Percentiles rank a stretch among this genome's conserved stretches.
Evolutionary conservation across 345 rosid species (phyloP).

Genomic region (Excoecaria agallocha): DNA sequence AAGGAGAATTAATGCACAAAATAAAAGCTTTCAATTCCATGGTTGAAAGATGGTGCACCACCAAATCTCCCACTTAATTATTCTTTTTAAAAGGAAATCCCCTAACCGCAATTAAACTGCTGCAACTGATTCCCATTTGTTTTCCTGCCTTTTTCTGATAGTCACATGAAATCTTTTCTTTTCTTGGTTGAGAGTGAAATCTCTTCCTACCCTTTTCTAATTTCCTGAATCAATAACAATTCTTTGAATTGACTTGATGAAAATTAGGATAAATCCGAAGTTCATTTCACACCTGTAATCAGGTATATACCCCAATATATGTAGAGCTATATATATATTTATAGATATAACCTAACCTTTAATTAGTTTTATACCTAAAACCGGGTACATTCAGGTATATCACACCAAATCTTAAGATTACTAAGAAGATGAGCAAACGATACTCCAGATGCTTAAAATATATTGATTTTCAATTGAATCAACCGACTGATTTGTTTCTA

Average conservation of each 20-base stretch:
- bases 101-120: slow-evolving; percentile 16
- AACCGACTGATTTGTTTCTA: slow-evolving; percentile 21
- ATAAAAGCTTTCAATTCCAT: slow-evolving; percentile 14
- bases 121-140: slow-evolving; percentile 26
- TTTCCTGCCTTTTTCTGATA: slow-evolving; percentile 16
- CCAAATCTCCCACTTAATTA: not conserved
- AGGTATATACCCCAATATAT: slow-evolving; percentile 30
- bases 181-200: not conserved
- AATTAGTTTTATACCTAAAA: slow-evolving; percentile 1
- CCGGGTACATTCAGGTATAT: slow-evolving; percentile 33
- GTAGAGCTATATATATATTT: not conserved
- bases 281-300: slow-evolving; percentile 1
- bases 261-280: slow-evolving; percentile 3
- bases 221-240: too few relatives aligned
- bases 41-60: slow-evolving; percentile 8
- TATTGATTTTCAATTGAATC: slow-evolving; percentile 17
- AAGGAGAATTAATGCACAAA: slow-evolving; percentile 1
- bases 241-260: slow-evolving; percentile 6
- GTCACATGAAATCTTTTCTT: slow-evolving; percentile 16
- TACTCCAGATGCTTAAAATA: slow-evolving; percentile 26
- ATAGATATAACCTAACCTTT: slow-evolving; percentile 4
- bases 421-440: slow-evolving; percentile 18
- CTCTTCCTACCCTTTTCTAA: too few relatives aligned
- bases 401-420: slow-evolving; percentile 32
- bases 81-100: slow-evolving; percentile 1